Percentiles rank a stretch among this genome's conserved stretches.
These are phyloP conservation scores for Lobosporangium transversale DNA, from an alignment of 192 early-diverging fungal genomes.

Conservation along the genomic window DNA sequence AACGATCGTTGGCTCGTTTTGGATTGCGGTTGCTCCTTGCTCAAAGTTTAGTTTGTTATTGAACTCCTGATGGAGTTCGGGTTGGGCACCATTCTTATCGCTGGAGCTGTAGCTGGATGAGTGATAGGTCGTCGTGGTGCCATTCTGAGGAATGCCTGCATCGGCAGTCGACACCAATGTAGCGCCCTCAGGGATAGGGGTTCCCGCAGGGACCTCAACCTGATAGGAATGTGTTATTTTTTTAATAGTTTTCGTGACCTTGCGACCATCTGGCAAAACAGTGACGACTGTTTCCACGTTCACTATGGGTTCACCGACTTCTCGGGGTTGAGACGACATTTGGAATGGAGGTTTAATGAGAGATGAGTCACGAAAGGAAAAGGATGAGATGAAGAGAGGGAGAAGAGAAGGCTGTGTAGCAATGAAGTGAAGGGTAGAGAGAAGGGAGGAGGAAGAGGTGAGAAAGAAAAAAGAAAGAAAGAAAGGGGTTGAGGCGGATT, in stretches of 20 bases:
- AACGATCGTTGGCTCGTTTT: constrained; percentile 32
- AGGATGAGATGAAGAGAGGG: background rate
- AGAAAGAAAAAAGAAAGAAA: constrained; percentile 10
- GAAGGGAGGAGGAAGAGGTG: constrained; percentile 3
- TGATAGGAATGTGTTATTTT: constrained; percentile 43
- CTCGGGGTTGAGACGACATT: constrained; percentile 32
- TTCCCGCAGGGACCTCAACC: constrained; percentile 47
- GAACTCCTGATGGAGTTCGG: constrained; percentile 6
- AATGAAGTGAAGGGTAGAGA: background rate
- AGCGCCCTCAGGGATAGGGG: constrained; percentile 37
- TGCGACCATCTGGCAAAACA: constrained; percentile 43
- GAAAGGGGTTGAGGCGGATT: too few relatives aligned
- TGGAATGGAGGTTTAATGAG: constrained; percentile 7
- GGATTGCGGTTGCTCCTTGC: constrained; percentile 5
- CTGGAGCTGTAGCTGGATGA: background rate
- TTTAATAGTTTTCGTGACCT: constrained; percentile 49
- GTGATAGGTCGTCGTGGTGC: constrained; percentile 1
- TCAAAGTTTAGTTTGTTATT: constrained; percentile 13
- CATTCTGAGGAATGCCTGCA: constrained; percentile 1
- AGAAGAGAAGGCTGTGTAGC: background rate
- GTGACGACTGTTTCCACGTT: constrained; percentile 34
- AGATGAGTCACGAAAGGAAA: constrained; percentile 2
- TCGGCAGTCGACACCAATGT: constrained; percentile 25
- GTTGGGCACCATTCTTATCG: background rate
- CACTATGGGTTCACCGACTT: constrained; percentile 44